These are phyloP conservation scores for Cornus controversa DNA, from an alignment of 148 eudicot species.

Conservation along the genomic window DNA sequence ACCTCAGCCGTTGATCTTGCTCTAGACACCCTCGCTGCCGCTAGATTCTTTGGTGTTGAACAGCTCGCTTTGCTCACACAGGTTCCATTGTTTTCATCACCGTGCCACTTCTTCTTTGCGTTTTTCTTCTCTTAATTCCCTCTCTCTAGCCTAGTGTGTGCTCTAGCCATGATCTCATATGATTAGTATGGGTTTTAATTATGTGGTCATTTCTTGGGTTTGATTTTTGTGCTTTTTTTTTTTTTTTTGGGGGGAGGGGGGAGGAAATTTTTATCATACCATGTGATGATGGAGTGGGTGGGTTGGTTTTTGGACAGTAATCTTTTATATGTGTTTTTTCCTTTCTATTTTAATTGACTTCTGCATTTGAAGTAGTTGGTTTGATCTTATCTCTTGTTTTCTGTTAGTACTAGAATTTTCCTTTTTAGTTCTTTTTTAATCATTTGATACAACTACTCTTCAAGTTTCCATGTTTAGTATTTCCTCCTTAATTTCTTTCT, in stretches of 20 bases:
- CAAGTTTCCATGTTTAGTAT: background rate
- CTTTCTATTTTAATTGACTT: background rate
- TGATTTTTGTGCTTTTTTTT: background rate
- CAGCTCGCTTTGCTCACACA: slow-evolving; percentile 89
- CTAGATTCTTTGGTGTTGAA: slow-evolving; percentile 93
- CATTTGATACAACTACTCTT: background rate
- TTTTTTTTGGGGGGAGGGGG: too few species aligned
- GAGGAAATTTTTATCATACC: background rate
- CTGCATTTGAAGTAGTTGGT: background rate
- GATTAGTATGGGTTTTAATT: slow-evolving; percentile 3
- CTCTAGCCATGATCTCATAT: background rate
- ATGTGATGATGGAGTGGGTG: background rate
- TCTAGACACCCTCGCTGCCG: slow-evolving; percentile 93
- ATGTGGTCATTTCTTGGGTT: background rate
- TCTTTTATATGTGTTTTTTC: background rate
- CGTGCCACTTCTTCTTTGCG: background rate
- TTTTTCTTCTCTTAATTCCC: background rate
- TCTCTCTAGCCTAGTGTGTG: background rate
- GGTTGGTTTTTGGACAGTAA: background rate
- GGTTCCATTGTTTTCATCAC: slow-evolving; percentile 28
- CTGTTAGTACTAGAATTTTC: background rate
- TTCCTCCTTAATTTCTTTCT: background rate
- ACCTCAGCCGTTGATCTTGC: slow-evolving; percentile 96
- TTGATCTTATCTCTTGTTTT: background rate
- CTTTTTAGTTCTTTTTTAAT: background rate